Percentiles rank a stretch among this genome's conserved stretches.
These are phyloP conservation scores for Coprinellus aureogranulatus DNA, from an alignment of 768 basidiomycete genomes.

Conservation along the genomic window DNA sequence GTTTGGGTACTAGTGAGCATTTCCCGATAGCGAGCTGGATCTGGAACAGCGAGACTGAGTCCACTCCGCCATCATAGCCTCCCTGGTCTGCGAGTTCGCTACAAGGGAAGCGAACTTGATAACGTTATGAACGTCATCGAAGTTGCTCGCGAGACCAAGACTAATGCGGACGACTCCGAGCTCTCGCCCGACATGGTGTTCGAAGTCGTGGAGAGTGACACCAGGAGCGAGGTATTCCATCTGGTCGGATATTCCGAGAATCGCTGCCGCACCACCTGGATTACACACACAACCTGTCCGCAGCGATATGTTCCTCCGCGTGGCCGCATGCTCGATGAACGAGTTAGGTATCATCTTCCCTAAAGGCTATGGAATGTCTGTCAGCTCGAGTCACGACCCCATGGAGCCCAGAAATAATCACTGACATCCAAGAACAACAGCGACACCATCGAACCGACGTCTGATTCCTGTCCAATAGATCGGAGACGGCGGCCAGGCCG, in stretches of 20 bases:
- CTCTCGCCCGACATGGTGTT: slow-evolving; percentile 59
- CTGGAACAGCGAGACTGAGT: neutral
- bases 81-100: slow-evolving; percentile 23
- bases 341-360: slow-evolving; percentile 69
- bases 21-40: neutral
- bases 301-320: slow-evolving; percentile 63
- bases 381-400: slow-evolving; percentile 6
- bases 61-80: slow-evolving; percentile 19
- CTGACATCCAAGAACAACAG: slow-evolving; percentile 64
- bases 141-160: slow-evolving; percentile 75
- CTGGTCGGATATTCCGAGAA: slow-evolving; percentile 62
- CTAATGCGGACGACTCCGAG: slow-evolving; percentile 76
- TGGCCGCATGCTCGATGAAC: slow-evolving; percentile 71
- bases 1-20: neutral
- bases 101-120: slow-evolving; percentile 48
- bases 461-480: slow-evolving; percentile 62
- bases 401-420: slow-evolving; percentile 11
- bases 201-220: slow-evolving; percentile 60
- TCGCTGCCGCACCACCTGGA: slow-evolving; percentile 73
- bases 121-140: slow-evolving; percentile 68
- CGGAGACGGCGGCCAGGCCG: slow-evolving; percentile 51
- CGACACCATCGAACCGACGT: slow-evolving; percentile 62
- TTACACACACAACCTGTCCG: slow-evolving; percentile 90
- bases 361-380: slow-evolving; percentile 42
- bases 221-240: slow-evolving; percentile 63